Evolutionary conservation across 1,139 yeast species (phyloP).

Genomic region (Suhomyces wounanorum): DNA sequence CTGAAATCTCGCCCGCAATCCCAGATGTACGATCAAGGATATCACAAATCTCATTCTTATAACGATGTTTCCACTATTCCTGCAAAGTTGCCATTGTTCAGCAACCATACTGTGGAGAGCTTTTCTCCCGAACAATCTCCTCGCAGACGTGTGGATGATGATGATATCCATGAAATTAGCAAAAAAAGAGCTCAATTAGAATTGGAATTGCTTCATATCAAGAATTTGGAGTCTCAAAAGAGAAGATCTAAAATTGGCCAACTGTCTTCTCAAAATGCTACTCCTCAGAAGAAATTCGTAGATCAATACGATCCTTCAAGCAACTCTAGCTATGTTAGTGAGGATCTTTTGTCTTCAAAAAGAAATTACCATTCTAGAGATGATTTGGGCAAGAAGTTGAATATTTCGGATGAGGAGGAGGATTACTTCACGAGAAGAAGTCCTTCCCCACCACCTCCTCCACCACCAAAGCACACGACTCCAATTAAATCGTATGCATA

Average conservation of each 20-base stretch:
- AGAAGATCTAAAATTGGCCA: slow-evolving; percentile 13
- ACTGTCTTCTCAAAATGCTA: background rate
- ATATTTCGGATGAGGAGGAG: slow-evolving; percentile 29
- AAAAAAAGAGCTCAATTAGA: slow-evolving; percentile 43
- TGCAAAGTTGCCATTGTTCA: slow-evolving; percentile 15
- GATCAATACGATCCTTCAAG: slow-evolving; percentile 17
- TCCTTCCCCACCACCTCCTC: slow-evolving; percentile 48
- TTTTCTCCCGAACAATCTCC: slow-evolving; percentile 31
- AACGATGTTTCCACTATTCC: slow-evolving; percentile 18
- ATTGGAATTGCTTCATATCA: slow-evolving; percentile 41
- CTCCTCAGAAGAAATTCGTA: slow-evolving; percentile 5
- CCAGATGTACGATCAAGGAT: slow-evolving; percentile 12
- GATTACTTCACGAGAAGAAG: slow-evolving; percentile 15
- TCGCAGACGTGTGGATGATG: slow-evolving; percentile 17
- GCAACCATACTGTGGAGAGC: slow-evolving; percentile 31
- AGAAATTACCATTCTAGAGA: slow-evolving; percentile 36
- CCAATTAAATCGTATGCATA: slow-evolving; percentile 15
- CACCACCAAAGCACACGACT: slow-evolving; percentile 45
- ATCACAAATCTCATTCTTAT: slow-evolving; percentile 19
- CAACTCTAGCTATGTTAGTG: slow-evolving; percentile 39
- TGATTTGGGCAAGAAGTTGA: slow-evolving; percentile 40
- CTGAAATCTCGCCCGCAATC: slow-evolving; percentile 22
- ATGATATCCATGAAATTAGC: slow-evolving; percentile 32
- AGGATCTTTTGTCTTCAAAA: slow-evolving; percentile 38
- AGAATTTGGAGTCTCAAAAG: slow-evolving; percentile 34